Conservation (phyloP, 2,329 filamentous ascomycete genomes). For the Fusarium sp. region DNA sequence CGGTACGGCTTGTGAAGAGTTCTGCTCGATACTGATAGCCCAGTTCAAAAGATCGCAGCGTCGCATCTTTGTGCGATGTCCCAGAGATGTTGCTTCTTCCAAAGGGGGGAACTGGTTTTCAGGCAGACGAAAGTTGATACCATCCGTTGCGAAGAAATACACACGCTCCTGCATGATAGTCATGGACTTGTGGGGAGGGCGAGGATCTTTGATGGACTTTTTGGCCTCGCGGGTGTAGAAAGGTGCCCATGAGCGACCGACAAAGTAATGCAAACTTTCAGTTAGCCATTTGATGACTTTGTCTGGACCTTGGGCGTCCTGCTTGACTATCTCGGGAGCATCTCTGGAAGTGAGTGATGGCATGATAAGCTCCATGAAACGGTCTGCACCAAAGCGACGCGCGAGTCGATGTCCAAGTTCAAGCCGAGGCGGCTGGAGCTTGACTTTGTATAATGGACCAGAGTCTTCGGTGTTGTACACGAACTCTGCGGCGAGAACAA, state of each 20-base stretch:
- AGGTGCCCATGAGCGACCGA: slow-evolving; percentile 62
- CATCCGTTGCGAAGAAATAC: slow-evolving; percentile 69
- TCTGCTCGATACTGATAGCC: slow-evolving; percentile 63
- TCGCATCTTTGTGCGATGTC: slow-evolving; percentile 53
- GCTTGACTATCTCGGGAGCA: slow-evolving; percentile 48
- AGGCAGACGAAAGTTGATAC: slow-evolving; percentile 56
- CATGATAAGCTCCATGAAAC: slow-evolving; percentile 69
- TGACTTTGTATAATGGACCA: slow-evolving; percentile 61
- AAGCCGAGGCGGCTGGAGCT: slow-evolving; percentile 63
- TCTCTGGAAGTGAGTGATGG: slow-evolving; percentile 57
- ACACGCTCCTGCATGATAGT: slow-evolving; percentile 57
- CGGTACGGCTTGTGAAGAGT: slow-evolving; percentile 60
- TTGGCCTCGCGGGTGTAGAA: slow-evolving; percentile 61
- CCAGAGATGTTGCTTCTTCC: slow-evolving; percentile 40
- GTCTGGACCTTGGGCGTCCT: slow-evolving; percentile 51
- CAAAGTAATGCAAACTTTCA: slow-evolving; percentile 56
- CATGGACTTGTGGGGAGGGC: slow-evolving; percentile 36
- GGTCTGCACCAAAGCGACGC: slow-evolving; percentile 69
- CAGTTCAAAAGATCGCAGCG: slow-evolving; percentile 63
- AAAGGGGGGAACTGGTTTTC: slow-evolving; percentile 38
- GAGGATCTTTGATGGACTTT: slow-evolving; percentile 53
- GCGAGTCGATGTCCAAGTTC: slow-evolving; percentile 65
- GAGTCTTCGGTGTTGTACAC: slow-evolving; percentile 52
- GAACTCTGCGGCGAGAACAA: slow-evolving; percentile 61
- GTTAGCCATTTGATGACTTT: slow-evolving; percentile 51